Evolutionary conservation across 768 basidiomycete genomes (phyloP).

Genomic region (Agaricus subrufescens): DNA sequence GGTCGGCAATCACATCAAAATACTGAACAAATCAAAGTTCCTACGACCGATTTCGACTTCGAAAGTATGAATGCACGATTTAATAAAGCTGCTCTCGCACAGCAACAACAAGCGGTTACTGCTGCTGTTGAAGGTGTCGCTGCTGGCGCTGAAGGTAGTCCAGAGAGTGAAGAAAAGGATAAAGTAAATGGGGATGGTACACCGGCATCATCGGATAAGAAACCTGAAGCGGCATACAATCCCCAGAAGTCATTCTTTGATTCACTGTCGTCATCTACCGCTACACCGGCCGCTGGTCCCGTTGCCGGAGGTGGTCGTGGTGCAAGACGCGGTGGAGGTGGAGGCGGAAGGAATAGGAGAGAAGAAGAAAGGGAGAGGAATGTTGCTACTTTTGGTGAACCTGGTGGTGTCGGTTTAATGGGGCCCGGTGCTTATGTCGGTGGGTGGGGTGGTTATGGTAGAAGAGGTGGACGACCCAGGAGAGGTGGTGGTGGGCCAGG

Average conservation of each 20-base stretch:
- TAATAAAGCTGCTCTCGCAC: constrained; percentile 59
- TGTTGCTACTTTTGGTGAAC: constrained; percentile 84
- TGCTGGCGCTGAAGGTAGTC: constrained; percentile 23
- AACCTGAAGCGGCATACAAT: constrained; percentile 54
- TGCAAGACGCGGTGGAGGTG: constrained; percentile 36
- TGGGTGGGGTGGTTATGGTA: constrained; percentile 70
- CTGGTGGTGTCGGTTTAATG: constrained; percentile 72
- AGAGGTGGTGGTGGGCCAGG: constrained; percentile 23
- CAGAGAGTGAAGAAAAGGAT: constrained; percentile 8
- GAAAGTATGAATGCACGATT: constrained; percentile 72
- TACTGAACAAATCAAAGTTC: constrained; percentile 55
- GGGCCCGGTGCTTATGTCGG: constrained; percentile 78
- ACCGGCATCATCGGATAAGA: constrained; percentile 28
- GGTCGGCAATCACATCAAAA: constrained; percentile 7
- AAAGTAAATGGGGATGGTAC: constrained; percentile 16
- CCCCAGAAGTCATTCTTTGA: constrained; percentile 82
- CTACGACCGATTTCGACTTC: constrained; percentile 81
- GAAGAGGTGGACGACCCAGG: constrained; percentile 34
- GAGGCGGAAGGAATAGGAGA: constrained; percentile 56
- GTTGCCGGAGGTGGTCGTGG: constrained; percentile 28
- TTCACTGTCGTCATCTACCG: constrained; percentile 43
- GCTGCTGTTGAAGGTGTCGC: constrained; percentile 25
- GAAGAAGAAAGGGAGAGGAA: constrained; percentile 85
- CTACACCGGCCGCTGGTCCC: constrained; percentile 12
- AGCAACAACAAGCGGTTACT: constrained; percentile 14